These are phyloP conservation scores for Exophiala dermatitidis DNA, from an alignment of 2,329 filamentous ascomycete genomes.

Conservation along the genomic window DNA sequence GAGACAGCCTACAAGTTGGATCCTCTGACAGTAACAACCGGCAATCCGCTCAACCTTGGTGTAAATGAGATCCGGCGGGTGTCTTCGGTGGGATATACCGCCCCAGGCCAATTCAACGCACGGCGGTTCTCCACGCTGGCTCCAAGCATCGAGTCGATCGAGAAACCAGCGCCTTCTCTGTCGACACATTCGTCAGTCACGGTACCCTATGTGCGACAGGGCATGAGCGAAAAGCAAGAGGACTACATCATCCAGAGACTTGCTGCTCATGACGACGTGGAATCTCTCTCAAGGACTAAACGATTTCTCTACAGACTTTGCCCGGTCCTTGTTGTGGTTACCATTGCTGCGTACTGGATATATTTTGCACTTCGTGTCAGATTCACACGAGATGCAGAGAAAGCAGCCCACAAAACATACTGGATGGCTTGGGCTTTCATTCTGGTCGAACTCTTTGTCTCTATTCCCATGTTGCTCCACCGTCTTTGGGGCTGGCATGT, in stretches of 20 bases:
- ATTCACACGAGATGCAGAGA: constrained; percentile 14
- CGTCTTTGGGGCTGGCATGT: constrained; percentile 16
- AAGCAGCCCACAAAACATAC: constrained; percentile 11
- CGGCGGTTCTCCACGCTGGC: constrained; percentile 8
- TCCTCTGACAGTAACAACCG: constrained; percentile 12
- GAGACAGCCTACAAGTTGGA: constrained; percentile 16
- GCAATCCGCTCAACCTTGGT: constrained; percentile 15
- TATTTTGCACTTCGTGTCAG: constrained; percentile 19
- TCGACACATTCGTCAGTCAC: constrained; percentile 2
- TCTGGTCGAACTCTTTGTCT: constrained; percentile 14
- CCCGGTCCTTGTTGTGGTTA: constrained; percentile 12
- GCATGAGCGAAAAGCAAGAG: constrained; percentile 15
- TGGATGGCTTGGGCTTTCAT: constrained; percentile 24
- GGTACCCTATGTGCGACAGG: neutral
- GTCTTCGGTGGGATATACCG: constrained; percentile 15
- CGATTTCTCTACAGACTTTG: constrained; percentile 12
- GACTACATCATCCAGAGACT: constrained; percentile 17
- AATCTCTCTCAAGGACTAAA: constrained; percentile 11
- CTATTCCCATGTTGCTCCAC: constrained; percentile 18
- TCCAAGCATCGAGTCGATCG: neutral
- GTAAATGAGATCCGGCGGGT: constrained; percentile 19
- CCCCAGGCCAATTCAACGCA: constrained; percentile 12
- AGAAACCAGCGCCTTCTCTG: constrained; percentile 3
- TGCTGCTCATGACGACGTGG: constrained; percentile 18
- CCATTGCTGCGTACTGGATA: constrained; percentile 15